Evolutionary conservation across 2,329 filamentous ascomycete species (phyloP).

Genomic region (Trichoderma asperellum): DNA sequence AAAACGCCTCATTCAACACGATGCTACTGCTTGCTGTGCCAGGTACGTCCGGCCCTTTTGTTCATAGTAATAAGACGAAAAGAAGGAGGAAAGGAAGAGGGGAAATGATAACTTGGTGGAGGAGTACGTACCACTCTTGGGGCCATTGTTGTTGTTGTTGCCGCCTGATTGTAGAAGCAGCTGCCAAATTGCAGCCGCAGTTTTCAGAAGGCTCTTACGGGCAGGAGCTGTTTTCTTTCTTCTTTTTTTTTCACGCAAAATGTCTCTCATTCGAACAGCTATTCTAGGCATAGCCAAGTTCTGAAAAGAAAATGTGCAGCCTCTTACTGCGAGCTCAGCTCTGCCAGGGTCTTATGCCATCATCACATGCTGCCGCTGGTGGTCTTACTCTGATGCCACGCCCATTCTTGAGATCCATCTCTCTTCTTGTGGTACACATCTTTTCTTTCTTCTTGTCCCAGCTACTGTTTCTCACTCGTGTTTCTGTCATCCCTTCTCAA

Average conservation of each 20-base stretch:
- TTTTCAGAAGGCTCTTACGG: background rate
- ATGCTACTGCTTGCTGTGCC: background rate
- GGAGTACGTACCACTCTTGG: background rate
- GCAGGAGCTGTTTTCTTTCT: background rate
- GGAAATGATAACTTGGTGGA: background rate
- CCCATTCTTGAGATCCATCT: background rate
- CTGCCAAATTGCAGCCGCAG: background rate
- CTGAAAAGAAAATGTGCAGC: background rate
- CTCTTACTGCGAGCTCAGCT: background rate
- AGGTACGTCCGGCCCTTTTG: background rate
- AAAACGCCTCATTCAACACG: background rate
- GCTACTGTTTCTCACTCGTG: background rate
- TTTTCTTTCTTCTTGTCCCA: background rate
- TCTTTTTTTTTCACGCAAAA: background rate
- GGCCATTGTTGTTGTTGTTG: background rate
- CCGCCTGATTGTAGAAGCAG: background rate
- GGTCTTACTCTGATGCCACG: background rate
- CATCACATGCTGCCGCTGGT: background rate
- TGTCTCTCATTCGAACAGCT: background rate
- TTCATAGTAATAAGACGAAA: too few relatives aligned
- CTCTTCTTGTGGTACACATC: background rate
- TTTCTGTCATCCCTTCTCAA: background rate
- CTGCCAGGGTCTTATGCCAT: background rate
- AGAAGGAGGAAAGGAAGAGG: background rate
- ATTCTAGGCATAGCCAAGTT: background rate